A percentile compares a stretch with the other conserved stretches of the same genome.
Conservation (phyloP, 2,329 filamentous ascomycete species). For the Sporothrix curviconia region DNA sequence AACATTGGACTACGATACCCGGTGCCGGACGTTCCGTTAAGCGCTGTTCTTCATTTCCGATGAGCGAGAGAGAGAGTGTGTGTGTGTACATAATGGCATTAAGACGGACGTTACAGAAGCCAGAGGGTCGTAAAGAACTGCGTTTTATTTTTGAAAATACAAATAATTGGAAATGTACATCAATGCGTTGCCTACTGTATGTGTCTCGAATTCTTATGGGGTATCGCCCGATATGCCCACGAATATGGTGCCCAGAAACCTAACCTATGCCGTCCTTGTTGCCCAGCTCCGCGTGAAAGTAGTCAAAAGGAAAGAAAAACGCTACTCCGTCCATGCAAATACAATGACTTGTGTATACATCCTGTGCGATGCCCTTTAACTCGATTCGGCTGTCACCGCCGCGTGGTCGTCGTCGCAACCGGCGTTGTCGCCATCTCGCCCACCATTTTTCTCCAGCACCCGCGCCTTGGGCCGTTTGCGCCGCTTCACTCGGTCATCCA, state of each 20-base stretch:
- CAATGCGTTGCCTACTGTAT: too few species aligned
- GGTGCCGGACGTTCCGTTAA: constrained; percentile 56
- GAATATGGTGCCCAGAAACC: too few species aligned
- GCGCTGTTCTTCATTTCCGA: neutral
- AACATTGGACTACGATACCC: too few species aligned
- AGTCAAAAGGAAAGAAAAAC: constrained; percentile 12
- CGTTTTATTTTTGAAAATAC: too few species aligned
- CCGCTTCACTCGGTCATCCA: constrained; percentile 85
- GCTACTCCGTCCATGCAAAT: neutral
- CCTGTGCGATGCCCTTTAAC: neutral
- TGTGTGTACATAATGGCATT: constrained; percentile 13
- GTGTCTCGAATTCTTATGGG: too few species aligned
- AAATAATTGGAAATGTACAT: too few species aligned
- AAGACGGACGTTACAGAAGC: neutral
- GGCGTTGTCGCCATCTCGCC: constrained; percentile 29
- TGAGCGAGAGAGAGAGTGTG: constrained; percentile 5
- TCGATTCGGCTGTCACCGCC: too few species aligned
- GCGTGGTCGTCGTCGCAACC: neutral
- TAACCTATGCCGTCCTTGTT: too few species aligned
- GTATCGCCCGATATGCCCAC: too few species aligned
- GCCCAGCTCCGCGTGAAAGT: too few species aligned
- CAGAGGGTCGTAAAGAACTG: too few species aligned
- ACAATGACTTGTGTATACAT: neutral
- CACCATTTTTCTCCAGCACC: constrained; percentile 68
- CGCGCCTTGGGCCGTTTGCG: constrained; percentile 77